These are phyloP conservation scores for Paracorniculantispora psalliotae DNA, from an alignment of 2,329 filamentous ascomycete species.

Conservation along the genomic window DNA sequence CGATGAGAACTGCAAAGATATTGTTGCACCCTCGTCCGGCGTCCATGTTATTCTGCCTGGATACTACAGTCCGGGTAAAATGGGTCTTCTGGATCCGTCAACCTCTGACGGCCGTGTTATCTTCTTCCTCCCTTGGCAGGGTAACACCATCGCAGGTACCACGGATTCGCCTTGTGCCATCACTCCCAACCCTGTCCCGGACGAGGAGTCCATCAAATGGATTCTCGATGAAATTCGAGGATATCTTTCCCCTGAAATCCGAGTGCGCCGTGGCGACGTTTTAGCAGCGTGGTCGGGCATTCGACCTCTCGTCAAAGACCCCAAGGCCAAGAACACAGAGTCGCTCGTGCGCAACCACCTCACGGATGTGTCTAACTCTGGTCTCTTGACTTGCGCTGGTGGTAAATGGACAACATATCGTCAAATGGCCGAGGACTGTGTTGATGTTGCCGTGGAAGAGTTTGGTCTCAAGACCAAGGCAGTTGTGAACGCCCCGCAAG, in stretches of 20 bases:
- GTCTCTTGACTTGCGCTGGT: slow-evolving; percentile 78
- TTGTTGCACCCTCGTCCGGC: slow-evolving; percentile 79
- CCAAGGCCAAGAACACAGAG: slow-evolving; percentile 79
- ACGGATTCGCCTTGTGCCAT: slow-evolving; percentile 75
- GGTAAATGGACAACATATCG: slow-evolving; percentile 93
- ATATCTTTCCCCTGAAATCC: slow-evolving; percentile 80
- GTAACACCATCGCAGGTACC: slow-evolving; percentile 85
- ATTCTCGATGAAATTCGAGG: slow-evolving; percentile 78
- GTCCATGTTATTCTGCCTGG: slow-evolving; percentile 83
- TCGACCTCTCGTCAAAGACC: slow-evolving; percentile 78
- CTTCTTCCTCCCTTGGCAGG: slow-evolving; percentile 91
- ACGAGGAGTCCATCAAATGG: slow-evolving; percentile 82
- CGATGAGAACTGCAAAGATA: slow-evolving; percentile 64
- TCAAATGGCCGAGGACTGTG: slow-evolving; percentile 87
- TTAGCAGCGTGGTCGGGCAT: slow-evolving; percentile 88
- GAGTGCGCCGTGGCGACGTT: slow-evolving; percentile 79
- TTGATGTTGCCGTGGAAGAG: slow-evolving; percentile 69
- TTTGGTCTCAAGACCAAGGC: slow-evolving; percentile 59
- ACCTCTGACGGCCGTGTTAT: slow-evolving; percentile 87
- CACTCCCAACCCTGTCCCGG: slow-evolving; percentile 66
- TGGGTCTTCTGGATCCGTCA: slow-evolving; percentile 81
- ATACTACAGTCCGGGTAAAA: slow-evolving; percentile 78
- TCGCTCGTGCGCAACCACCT: slow-evolving; percentile 85
- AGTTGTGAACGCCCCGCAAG: slow-evolving; percentile 55
- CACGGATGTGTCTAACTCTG: slow-evolving; percentile 72